Base-by-base conservation (phyloP, 805 yeast species). In the Yarrowia sp. region DNA sequence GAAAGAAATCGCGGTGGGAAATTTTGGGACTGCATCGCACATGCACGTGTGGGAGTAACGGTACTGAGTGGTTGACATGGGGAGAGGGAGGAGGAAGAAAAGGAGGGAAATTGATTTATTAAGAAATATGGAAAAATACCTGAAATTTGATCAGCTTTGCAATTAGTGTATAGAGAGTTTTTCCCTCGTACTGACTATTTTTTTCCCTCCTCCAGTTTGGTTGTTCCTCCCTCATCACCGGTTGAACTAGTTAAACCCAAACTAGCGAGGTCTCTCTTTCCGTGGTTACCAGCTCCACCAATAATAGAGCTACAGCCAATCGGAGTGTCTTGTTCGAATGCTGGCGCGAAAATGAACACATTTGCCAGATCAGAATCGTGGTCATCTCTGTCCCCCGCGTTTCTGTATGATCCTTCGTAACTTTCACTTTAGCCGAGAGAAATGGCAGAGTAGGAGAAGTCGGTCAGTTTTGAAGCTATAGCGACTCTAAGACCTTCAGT, bases 31-130 rank as follows among this genome's bases (percentile, higher is more conserved):
- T 49, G 53, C 53, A 32, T 26, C 38, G 40, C 53, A 26, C 32
- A 26, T 49, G 53, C 53, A 49, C 53, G 53, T 49, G 53, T 49
- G 53, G 19, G 40, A 32, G 40, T 32, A 32, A 32, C 40, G 53
- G 53, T 32, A 32, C 8, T 49, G 38, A 49, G 53, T 49, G 53
- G 53, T 49, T 5, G 52, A 46, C 8, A 8, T 11, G 16, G 15
- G 15, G 50, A 22, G 32, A 22, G 32, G 32, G 0, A 5, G 32
- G 32, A 26, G 7, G 32, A 26, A 5, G 32, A 3, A 26, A 38
- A 38, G 11, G 9, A 11, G 40, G 10, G 40, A 38, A 10, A 38
- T 1, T 38, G 40, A 0, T 5, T 26, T 26, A 2, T 11, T 15
- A 15, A 49, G 4, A 26, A 32, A 49, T 8, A 2, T 19, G 36